phyloP scores from a whole-genome alignment of 306 rosid species.

The Crotalaria pallida region DNA sequence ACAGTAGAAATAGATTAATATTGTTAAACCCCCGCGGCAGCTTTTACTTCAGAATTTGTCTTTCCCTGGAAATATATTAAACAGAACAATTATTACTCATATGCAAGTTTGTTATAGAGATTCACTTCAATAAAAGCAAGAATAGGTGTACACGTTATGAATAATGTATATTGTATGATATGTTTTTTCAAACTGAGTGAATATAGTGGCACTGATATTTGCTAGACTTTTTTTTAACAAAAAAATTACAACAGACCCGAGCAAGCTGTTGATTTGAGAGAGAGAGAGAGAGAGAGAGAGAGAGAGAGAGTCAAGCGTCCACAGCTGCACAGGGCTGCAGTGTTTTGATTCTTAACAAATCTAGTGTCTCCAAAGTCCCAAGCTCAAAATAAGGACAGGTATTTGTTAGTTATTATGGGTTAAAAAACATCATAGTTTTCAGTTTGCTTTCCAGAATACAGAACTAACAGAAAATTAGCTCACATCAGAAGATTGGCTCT shows the following conservation, averaged over 20 bases:
- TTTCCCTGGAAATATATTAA: conserved; percentile 49
- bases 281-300: conserved; percentile 12
- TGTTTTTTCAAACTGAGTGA: neutral
- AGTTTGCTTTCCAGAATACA: neutral
- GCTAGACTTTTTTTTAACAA: neutral
- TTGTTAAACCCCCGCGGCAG: conserved; percentile 53
- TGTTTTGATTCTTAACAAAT: neutral
- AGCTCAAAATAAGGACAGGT: neutral
- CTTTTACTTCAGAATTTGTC: conserved; percentile 50
- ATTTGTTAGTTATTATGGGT: neutral
- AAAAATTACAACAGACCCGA: neutral
- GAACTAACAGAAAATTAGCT: conserved; percentile 14
- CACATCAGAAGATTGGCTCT: conserved; percentile 54
- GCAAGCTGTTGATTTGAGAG: neutral
- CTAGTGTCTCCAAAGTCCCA: neutral
- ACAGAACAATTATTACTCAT: conserved; percentile 9
- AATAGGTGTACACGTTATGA: neutral
- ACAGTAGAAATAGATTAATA: neutral
- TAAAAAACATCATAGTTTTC: neutral
- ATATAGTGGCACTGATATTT: neutral
- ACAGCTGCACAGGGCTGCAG: neutral
- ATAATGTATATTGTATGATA: neutral
- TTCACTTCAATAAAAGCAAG: neutral
- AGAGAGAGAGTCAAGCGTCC: neutral
- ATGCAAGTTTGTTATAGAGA: conserved; percentile 1